Evolutionary conservation across 2,329 filamentous ascomycete genomes (phyloP).

Genomic region (Clarireedia paspali): DNA sequence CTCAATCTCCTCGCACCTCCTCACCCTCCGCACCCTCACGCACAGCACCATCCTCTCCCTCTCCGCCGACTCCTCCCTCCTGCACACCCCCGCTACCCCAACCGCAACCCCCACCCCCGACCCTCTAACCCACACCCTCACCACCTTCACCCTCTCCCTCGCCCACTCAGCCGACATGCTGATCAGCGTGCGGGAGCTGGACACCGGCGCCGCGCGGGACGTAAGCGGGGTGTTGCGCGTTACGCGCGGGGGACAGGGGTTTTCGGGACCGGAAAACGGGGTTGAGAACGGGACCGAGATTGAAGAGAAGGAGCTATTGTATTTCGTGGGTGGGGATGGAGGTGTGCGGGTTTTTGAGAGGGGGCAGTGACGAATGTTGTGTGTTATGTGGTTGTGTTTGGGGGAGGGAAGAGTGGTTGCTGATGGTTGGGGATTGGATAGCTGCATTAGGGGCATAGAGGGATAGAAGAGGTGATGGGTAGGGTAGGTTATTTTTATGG

Average conservation of each 20-base stretch:
- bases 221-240: slow-evolving; percentile 82
- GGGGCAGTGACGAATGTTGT: slow-evolving; percentile 45
- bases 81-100: slow-evolving; percentile 57
- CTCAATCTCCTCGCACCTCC: background rate
- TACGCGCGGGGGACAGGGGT: slow-evolving; percentile 46
- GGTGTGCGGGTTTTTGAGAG: slow-evolving; percentile 77
- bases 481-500: too few species aligned
- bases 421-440: background rate
- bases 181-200: slow-evolving; percentile 65
- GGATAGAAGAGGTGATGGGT: too few species aligned
- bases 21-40: slow-evolving; percentile 28
- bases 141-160: slow-evolving; percentile 60
- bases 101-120: slow-evolving; percentile 64
- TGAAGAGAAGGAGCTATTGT: slow-evolving; percentile 67
- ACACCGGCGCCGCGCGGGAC: slow-evolving; percentile 83
- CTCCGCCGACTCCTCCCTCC: slow-evolving; percentile 63
- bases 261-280: slow-evolving; percentile 8
- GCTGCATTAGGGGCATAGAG: too few species aligned
- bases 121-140: slow-evolving; percentile 61
- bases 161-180: slow-evolving; percentile 71
- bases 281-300: slow-evolving; percentile 27
- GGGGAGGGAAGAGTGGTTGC: background rate
- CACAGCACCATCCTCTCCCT: slow-evolving; percentile 60
- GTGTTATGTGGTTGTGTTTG: background rate
- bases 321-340: slow-evolving; percentile 73